These are phyloP conservation scores for Camelina neglecta DNA, from an alignment of 345 rosid species.

Conservation along the genomic window DNA sequence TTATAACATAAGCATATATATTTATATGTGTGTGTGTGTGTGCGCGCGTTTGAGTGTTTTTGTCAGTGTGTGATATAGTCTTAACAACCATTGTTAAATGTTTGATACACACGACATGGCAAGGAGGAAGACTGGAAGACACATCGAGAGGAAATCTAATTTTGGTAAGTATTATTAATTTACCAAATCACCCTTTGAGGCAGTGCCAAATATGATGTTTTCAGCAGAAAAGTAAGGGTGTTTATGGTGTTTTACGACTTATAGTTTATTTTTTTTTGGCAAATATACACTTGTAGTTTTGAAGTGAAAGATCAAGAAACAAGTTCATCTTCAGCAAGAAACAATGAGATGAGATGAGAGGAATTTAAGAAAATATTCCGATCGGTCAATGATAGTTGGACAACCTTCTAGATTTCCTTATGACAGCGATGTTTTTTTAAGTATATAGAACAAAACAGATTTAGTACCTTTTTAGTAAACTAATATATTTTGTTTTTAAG, in stretches of 20 bases:
- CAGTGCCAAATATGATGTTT: neutral
- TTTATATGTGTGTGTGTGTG: neutral
- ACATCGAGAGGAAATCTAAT: slow-evolving; percentile 8
- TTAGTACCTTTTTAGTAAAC: too few species aligned
- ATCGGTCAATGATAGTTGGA: slow-evolving; percentile 39
- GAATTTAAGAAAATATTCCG: neutral
- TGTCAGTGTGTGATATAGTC: slow-evolving; percentile 38
- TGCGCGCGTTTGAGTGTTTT: slow-evolving; percentile 22
- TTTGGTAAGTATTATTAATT: neutral
- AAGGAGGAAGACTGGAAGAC: slow-evolving; percentile 10
- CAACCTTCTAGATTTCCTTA: slow-evolving; percentile 33
- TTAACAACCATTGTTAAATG: slow-evolving; percentile 38
- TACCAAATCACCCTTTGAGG: neutral
- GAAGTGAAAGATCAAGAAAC: neutral
- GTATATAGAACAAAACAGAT: too few species aligned
- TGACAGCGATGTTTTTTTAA: too few species aligned
- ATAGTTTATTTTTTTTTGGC: too few species aligned
- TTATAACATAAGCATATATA: neutral
- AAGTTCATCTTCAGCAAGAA: slow-evolving; percentile 32
- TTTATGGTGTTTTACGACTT: neutral
- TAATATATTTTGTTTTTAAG: too few species aligned
- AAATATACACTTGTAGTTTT: neutral
- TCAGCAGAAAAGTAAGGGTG: neutral
- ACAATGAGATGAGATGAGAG: slow-evolving; percentile 2
- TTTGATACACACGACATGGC: slow-evolving; percentile 8